Base-by-base conservation (phyloP, 352 stramenopile genomes). In the Phytopythium delawarense region DNA sequence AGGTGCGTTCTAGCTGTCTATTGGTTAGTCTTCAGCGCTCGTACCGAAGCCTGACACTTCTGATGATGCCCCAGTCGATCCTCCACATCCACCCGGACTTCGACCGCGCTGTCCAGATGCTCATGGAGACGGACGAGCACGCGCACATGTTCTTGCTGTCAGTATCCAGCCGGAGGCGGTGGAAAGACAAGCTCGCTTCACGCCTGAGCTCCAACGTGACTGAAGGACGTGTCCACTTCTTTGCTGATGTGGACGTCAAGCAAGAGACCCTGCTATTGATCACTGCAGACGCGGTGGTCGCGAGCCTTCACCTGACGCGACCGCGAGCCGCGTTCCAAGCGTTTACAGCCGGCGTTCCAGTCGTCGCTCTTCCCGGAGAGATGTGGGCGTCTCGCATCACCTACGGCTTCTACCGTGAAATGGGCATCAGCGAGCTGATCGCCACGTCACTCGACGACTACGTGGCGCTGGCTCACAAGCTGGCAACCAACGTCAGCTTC, bases 61-160 rank as follows among this genome's bases (percentile, higher is more conserved):
- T 60, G 46, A 3, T 45, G 12, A n/a, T 23, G 20, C n/a, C 6
- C 9, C 63, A 92, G 84, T 85, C 79, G 1, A 79, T 94, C 48
- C 70, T 88, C n/a, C 69, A 88, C 51, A 74, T 91, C 30, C 84
- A 94, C 35, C 78, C 82, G 0, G 82, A 94, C 62, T 92, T 92
- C 61, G 82, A 91, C 45, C 52, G 61, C 18, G 78, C 71, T 4
- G 45, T 94, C 21, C 52, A 52, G 6, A 74, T 67, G 20, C 77
- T 94, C 35, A 62, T 92, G 0, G 12, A 70, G 0, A 51, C 64
- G 23, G 84, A 94, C 51, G 59, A 67, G 0, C 70, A 77, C 12
- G 82, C 80, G 7, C 74, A 82, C 59, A 18, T 94, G 1, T 91
- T 93, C 32, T 63, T 94, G 12, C 53, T 93, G 12, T 71, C 65